Base-by-base conservation (phyloP, 2,329 filamentous ascomycete genomes). In the Ophiocordyceps robertsii region DNA sequence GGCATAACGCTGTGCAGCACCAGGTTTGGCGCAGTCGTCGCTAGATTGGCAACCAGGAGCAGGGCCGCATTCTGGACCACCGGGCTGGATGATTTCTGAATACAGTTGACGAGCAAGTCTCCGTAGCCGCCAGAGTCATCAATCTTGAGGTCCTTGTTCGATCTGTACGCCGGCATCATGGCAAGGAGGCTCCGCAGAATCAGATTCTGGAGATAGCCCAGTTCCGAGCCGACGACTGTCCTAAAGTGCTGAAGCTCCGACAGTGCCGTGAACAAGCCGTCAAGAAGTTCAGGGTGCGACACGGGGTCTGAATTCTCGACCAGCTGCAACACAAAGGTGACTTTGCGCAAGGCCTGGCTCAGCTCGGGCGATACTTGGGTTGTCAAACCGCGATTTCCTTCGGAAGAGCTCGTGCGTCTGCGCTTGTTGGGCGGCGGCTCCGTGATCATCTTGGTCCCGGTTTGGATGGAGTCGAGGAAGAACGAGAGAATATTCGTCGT, bases 1-100 rank as follows among this genome's bases (percentile, higher is more conserved):
- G 92, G 92, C 92, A 98, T 98, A 42, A 98, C 86, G 52, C 88
- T 95, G 63, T 98, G 90, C 44, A 98, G 72, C 3, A 98, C 86
- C 39, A 94, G 68, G 58, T 95, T 89, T 0, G 93, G 92, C 0
- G 87, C 86, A 51, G 89, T 84, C 33, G 82, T 82, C 19, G 92
- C 90, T 35, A 98, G 70, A 44, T 80, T 83, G 21, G 90, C 88
- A 44, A 96, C 85, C 24, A 98, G 70, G 9, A 96, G 75, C 13
- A 98, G 70, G 4, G 92, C 89, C 6, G 83, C 80, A 56, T 94
- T 95, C 58, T 96, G 93, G 7, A 98, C 88, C 49, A 95, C 87
- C 1, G 89, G 88, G 59, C 84, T 95, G 24, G 85, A 79, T 0
- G 89, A 93, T 47, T 86, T 89, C 55, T 93, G 84, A 37, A 98